phyloP scores from a whole-genome alignment of 179 eudicot genomes.

The Dionaea muscipula region DNA sequence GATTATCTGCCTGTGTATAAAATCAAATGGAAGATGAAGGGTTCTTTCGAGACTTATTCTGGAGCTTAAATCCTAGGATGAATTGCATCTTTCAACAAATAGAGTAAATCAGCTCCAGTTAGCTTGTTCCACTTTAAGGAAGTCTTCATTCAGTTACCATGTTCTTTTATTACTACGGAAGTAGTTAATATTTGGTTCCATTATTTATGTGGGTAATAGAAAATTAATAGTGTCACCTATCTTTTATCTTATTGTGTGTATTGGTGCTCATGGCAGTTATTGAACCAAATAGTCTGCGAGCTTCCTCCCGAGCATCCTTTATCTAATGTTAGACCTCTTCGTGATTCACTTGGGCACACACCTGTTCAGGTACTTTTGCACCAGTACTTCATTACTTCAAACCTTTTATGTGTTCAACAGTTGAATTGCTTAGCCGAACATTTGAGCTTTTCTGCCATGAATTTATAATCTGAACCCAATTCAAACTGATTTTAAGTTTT shows the following conservation, averaged over 20 bases:
- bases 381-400: not conserved
- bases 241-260: not conserved
- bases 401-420: conserved; percentile 8
- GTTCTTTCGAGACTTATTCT: too few species aligned
- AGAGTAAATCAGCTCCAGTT: too few species aligned
- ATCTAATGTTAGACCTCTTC: conserved; percentile 40
- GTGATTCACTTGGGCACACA: conserved; percentile 61
- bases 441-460: not conserved
- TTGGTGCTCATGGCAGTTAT: conserved; percentile 26
- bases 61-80: too few species aligned
- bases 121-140: too few species aligned
- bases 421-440: not conserved
- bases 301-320: conserved; percentile 57
- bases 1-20: too few species aligned
- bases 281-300: conserved; percentile 52
- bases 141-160: too few species aligned
- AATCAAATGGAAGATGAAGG: too few species aligned
- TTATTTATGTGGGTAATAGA: too few species aligned
- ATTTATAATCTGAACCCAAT: not conserved
- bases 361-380: conserved; percentile 29
- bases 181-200: too few species aligned
- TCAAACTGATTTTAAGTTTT: not conserved
- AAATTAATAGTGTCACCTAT: too few species aligned
- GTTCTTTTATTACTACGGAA: too few species aligned
- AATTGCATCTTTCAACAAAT: too few species aligned